A percentile compares a stretch with the other conserved stretches of the same genome.
Conservation (phyloP, 192 early-diverging fungal species). For the Gigaspora rosea region DNA sequence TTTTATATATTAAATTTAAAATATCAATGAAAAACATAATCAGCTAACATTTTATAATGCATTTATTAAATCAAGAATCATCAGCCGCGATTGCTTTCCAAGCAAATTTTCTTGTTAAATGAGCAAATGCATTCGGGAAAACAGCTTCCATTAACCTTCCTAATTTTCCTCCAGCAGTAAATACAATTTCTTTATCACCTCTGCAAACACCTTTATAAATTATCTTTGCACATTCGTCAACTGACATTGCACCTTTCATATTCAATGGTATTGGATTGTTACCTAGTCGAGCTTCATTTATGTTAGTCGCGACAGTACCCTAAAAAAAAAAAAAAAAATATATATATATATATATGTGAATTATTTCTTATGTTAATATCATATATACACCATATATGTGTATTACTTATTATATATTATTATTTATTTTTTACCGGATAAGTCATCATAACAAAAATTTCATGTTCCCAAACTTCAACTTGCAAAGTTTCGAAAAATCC, state of each 20-base stretch:
- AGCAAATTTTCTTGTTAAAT: not conserved
- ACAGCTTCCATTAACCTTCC: not conserved
- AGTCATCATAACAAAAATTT: conserved; percentile 10
- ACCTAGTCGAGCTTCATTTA: conserved; percentile 19
- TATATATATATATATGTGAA: not conserved
- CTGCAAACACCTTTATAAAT: not conserved
- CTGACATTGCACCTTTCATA: not conserved
- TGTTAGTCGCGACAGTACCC: not conserved
- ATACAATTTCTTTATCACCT: conserved; percentile 22
- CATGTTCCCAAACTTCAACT: not conserved
- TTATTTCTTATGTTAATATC: not conserved
- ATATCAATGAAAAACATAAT: too few species aligned
- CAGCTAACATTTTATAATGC: too few species aligned
- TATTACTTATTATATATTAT: not conserved
- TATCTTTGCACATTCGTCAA: conserved; percentile 8
- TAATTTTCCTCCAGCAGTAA: not conserved
- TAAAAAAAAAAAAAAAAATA: too few species aligned
- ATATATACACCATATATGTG: too few species aligned
- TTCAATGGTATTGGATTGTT: not conserved
- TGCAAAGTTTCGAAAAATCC: conserved; percentile 29
- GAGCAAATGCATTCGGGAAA: not conserved
- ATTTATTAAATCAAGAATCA: too few species aligned
- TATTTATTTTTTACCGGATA: conserved; percentile 21
- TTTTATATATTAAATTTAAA: too few species aligned
- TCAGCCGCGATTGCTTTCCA: too few species aligned